Percentiles rank a stretch among this genome's conserved stretches.
These are phyloP conservation scores for Fusarium sp. DNA, from an alignment of 2,329 filamentous ascomycete species.

Conservation along the genomic window DNA sequence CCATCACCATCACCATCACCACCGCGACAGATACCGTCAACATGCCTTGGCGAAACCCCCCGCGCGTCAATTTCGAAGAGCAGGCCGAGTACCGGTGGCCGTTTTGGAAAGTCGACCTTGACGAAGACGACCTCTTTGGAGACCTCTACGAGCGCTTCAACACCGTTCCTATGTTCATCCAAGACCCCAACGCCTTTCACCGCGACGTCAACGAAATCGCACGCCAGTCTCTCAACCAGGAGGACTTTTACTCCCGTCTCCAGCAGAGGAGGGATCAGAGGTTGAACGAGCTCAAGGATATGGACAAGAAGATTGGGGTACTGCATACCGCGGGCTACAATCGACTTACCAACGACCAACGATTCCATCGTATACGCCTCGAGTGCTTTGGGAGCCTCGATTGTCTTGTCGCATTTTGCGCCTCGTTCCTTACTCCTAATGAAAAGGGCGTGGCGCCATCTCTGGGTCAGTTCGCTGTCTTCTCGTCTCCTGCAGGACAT, in stretches of 20 bases:
- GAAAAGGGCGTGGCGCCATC: not conserved
- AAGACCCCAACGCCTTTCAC: not conserved
- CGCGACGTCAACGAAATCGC: not conserved
- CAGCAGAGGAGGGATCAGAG: not conserved
- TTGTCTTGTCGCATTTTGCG: not conserved
- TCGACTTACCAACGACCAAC: not conserved
- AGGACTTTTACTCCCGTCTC: not conserved
- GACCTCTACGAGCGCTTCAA: constrained; percentile 5
- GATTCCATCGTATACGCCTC: not conserved
- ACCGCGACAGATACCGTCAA: not conserved
- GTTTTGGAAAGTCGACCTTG: not conserved
- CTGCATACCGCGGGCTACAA: not conserved
- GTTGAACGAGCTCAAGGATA: not conserved
- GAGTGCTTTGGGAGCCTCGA: not conserved
- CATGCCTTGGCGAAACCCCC: not conserved
- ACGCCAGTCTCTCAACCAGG: not conserved
- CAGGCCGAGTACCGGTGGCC: not conserved
- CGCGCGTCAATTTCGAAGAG: not conserved
- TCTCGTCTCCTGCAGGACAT: not conserved
- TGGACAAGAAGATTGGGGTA: not conserved
- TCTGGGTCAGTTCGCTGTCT: not conserved
- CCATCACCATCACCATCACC: not conserved
- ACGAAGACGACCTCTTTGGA: not conserved
- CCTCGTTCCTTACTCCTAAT: not conserved
- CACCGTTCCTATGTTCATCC: constrained; percentile 4